Conservation (phyloP, 2,329 filamentous ascomycete genomes). For the Colletotrichum navitas region DNA sequence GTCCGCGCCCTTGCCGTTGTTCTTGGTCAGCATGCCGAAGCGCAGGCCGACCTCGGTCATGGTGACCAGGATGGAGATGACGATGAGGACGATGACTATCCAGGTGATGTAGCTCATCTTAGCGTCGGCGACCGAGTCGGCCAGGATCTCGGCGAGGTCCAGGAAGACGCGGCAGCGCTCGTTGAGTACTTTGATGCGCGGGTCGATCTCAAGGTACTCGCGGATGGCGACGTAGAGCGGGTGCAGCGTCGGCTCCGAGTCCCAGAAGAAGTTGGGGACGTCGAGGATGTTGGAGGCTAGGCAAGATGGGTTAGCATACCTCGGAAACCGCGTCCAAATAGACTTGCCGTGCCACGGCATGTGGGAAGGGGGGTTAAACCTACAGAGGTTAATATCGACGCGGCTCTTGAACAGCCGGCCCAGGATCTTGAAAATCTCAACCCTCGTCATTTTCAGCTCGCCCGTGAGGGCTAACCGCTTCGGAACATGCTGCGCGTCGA, state of each 20-base stretch:
- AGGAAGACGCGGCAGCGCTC: constrained; percentile 97
- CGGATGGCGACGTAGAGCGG: constrained; percentile 94
- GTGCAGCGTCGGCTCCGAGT: constrained; percentile 93
- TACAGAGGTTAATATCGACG: constrained; percentile 98
- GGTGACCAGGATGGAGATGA: constrained; percentile 91
- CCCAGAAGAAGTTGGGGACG: constrained; percentile 98
- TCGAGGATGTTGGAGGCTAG: constrained; percentile 94
- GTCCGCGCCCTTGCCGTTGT: constrained; percentile 41
- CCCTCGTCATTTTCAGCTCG: constrained; percentile 88
- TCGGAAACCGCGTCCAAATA: too few relatives aligned
- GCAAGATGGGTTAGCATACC: neutral
- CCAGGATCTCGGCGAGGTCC: constrained; percentile 94
- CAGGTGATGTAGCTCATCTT: constrained; percentile 98
- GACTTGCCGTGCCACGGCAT: neutral
- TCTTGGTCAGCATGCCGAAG: constrained; percentile 77
- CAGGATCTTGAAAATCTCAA: constrained; percentile 92
- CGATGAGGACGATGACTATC: constrained; percentile 96
- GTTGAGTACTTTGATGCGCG: constrained; percentile 95
- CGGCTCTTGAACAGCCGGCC: constrained; percentile 92
- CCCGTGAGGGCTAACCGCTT: constrained; percentile 90
- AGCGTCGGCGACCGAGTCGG: constrained; percentile 90
- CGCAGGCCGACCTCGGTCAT: constrained; percentile 89
- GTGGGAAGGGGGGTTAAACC: constrained; percentile 53
- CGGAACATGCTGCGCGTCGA: constrained; percentile 91
- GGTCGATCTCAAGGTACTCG: constrained; percentile 97